phyloP scores from a whole-genome alignment of 768 basidiomycete genomes.

The Tephrocybe sp. region DNA sequence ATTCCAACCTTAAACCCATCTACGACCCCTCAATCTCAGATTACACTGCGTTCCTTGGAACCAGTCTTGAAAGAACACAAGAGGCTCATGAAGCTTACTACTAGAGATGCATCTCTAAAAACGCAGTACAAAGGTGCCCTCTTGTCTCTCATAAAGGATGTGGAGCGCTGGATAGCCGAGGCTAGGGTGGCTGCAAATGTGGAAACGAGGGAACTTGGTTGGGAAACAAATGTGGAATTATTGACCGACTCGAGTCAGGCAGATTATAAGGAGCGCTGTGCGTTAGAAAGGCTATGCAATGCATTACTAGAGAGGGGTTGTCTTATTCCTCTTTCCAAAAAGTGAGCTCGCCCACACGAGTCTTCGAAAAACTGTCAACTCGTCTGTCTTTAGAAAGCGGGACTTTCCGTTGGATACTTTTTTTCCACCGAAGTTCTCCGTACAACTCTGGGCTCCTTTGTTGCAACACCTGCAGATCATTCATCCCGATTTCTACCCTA shows the following conservation, averaged over 20 bases:
- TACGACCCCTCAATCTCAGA: constrained; percentile 28
- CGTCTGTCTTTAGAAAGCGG: constrained; percentile 55
- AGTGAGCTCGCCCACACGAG: constrained; percentile 44
- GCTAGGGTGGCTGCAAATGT: constrained; percentile 61
- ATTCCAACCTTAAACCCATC: constrained; percentile 69
- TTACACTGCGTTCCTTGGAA: constrained; percentile 52
- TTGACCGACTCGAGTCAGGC: constrained; percentile 30
- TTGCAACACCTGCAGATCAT: constrained; percentile 53
- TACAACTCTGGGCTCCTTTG: constrained; percentile 69
- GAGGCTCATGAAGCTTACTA: constrained; percentile 55
- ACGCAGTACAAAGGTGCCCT: constrained; percentile 52
- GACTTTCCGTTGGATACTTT: constrained; percentile 39
- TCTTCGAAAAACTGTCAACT: constrained; percentile 38
- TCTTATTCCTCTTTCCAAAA: constrained; percentile 82
- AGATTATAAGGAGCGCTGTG: constrained; percentile 63
- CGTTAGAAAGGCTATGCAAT: constrained; percentile 66
- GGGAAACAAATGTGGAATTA: constrained; percentile 35
- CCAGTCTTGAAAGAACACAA: constrained; percentile 81
- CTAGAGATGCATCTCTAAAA: constrained; percentile 64
- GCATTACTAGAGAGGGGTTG: constrained; percentile 68
- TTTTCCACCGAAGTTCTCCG: constrained; percentile 47
- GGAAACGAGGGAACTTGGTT: constrained; percentile 46
- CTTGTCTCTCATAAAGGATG: constrained; percentile 49
- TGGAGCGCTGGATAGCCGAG: constrained; percentile 83
- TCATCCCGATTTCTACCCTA: constrained; percentile 54